Base-by-base conservation (phyloP, 2,329 filamentous ascomycete genomes). In the Cryphonectria japonica region DNA sequence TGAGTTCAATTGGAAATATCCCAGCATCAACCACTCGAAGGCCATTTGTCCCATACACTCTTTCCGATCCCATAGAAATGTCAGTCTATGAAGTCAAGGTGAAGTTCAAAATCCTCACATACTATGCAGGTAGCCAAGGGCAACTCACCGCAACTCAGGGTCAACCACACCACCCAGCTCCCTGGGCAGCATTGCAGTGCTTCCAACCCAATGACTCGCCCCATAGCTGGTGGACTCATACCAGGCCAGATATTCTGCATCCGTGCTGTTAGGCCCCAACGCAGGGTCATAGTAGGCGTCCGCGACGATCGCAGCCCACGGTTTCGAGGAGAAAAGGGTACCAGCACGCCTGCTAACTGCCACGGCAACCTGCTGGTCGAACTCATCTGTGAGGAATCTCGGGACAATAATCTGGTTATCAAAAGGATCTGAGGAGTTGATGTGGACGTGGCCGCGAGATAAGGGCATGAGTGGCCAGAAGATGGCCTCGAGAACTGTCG, bases 401-500 rank as follows among this genome's bases (percentile, higher is more conserved):
- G 75, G 75, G n/a, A 69, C 69, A 32, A 76, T 76, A 13, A 74
- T 71, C 1, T 76, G 74, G 26, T 67, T 19, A 4, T 70, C 60
- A 19, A 76, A 75, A 0, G 75, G 71, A 26, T 76, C 68, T 3
- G 75, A 69, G 0, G 75, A 75, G 22, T 70, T 72, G 60, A 76
- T 74, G 68, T 77, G 75, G 6, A 77, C 65, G 43, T 77, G 72
- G 0, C 75, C 76, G 13, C 75, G 71, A 0, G 75, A 77, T 1
- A 77, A 59, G 8, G 76, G 74, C 69, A 76, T 71, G 7, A 75
- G 69, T 3, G 76, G 75, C 76, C 75, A 76, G 63, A 75, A 77
- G 14, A 69, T 69, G 13, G 69, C 72, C 22, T 68, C 65, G 52
- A 76, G 70, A 2, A 73, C 52, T 8, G 73, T 73, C 4, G 73